Conservation (phyloP, 306 rosid species). For the Sphenostylis stenocarpa region DNA sequence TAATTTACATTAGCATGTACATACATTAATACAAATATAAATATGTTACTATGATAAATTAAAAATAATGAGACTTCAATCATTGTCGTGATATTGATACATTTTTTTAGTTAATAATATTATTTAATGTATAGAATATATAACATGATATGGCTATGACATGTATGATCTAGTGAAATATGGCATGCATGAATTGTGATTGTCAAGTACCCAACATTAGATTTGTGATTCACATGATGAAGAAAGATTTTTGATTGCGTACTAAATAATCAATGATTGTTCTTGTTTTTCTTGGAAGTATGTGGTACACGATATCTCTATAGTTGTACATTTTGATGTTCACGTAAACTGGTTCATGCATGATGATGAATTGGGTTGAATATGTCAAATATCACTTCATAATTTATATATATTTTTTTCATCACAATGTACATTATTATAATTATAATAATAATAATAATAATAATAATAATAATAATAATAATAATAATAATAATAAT, state of each 20-base stretch:
- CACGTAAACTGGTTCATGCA: neutral
- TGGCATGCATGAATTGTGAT: neutral
- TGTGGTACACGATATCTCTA: neutral
- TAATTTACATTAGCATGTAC: neutral
- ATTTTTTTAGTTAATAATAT: neutral
- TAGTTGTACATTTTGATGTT: neutral
- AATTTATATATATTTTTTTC: too few relatives aligned
- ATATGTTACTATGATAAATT: neutral
- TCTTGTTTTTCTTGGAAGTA: neutral
- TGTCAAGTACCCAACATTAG: neutral
- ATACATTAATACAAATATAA: neutral
- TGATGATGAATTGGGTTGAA: neutral
- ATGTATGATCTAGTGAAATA: neutral
- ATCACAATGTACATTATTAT: too few relatives aligned
- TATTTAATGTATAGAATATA: neutral
- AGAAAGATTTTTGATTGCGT: neutral
- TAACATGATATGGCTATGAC: neutral
- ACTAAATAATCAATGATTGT: neutral
- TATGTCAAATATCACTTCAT: constrained; percentile 6
- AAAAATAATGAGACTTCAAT: neutral
- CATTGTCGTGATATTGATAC: neutral
- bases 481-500: too few relatives aligned
- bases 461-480: too few relatives aligned
- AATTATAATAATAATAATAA: too few relatives aligned
- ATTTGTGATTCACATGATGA: neutral